A percentile compares a stretch with the other conserved stretches of the same genome.
phyloP scores from a whole-genome alignment of 2,329 filamentous ascomycete genomes.

The Furcasterigmium sp. region DNA sequence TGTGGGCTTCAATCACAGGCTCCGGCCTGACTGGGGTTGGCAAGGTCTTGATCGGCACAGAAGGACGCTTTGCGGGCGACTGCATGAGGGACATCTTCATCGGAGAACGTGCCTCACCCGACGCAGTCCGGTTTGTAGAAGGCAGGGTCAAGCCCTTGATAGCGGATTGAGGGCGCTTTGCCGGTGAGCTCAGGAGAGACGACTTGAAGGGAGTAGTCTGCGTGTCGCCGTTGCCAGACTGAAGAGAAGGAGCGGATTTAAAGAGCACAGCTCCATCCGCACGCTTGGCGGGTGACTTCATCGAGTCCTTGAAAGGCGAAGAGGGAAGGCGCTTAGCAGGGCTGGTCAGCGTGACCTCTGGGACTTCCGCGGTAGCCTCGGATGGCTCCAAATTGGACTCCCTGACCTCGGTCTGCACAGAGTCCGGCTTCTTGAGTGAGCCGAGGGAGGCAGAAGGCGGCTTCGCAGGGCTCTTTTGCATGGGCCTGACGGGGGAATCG shows the following conservation, averaged over 20 bases:
- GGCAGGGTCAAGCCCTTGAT: conserved; percentile 29
- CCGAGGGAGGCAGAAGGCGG: conserved; percentile 27
- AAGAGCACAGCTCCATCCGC: conserved; percentile 34
- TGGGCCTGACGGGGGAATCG: conserved; percentile 42
- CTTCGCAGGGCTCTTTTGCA: conserved; percentile 53
- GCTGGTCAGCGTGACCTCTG: conserved; percentile 36
- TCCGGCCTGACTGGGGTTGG: conserved; percentile 17
- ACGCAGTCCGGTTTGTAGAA: conserved; percentile 13
- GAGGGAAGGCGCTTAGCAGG: conserved; percentile 50
- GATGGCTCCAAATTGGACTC: conserved; percentile 11
- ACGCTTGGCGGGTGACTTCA: conserved; percentile 52
- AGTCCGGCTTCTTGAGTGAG: conserved; percentile 26
- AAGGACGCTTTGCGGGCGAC: conserved; percentile 46
- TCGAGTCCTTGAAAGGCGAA: conserved; percentile 48
- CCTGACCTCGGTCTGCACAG: conserved; percentile 11
- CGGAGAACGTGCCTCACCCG: conserved; percentile 27
- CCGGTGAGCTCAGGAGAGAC: conserved; percentile 42
- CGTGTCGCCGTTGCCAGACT: conserved; percentile 16
- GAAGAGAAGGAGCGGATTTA: conserved; percentile 24
- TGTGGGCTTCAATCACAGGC: conserved; percentile 2
- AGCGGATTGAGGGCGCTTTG: conserved; percentile 43
- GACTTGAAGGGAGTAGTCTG: conserved; percentile 25
- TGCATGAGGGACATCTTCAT: conserved; percentile 44
- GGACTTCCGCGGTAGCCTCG: conserved; percentile 1
- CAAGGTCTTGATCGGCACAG: conserved; percentile 36